Evolutionary conservation across 2,329 filamentous ascomycete species (phyloP), one percentile per base, ranked within the genome.

Genomic region (Neonectria sp.): DNA sequence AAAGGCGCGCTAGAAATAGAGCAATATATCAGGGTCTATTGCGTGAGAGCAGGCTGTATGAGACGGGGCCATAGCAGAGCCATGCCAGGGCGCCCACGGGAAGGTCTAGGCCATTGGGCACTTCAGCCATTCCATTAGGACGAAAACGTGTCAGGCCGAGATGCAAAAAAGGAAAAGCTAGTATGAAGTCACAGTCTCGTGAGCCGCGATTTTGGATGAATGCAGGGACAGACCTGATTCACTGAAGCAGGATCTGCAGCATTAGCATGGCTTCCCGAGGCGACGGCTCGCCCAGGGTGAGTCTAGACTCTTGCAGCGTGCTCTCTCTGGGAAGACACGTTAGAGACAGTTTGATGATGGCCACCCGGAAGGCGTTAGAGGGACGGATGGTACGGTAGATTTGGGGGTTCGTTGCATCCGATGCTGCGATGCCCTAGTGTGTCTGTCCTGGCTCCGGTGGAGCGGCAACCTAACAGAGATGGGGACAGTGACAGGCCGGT

Each of bases 11-110:
- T 68, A 65, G 43, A 46, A 55, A 74, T 68, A 21, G 68, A 69
- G 65, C 63, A 75, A 75, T 74, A 66, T 60, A 37, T 71, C 68
- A 69, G 56, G 71, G 70, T 67, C 45, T 33, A 70, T 75, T 66
- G 73, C 70, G 73, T 68, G 65, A 75, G 70, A 66, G 37, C 45
- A 53, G 60, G 51, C 56, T 58, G 67, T 35, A 55, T 48, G 51
- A 49, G 31, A 48, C 49, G 35, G 59, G 25, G 45, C 53, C 27
- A 68, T 72, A 68, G 63, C 68, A 68, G 65, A 65, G 68, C 62
- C 37, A 40, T 40, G 8, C 6, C 68, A 66, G 65, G 68, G 70
- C 60, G 58, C 46, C 58, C 60, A 40, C 51, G 35, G 15, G 46
- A 51, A 33, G 43, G 46, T 63, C 55, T 43, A 58, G 60, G 65